Percentiles rank a stretch among this genome's conserved stretches.
phyloP scores from a whole-genome alignment of 2,329 filamentous ascomycete species.

The Orbilia blumenaviensis region DNA sequence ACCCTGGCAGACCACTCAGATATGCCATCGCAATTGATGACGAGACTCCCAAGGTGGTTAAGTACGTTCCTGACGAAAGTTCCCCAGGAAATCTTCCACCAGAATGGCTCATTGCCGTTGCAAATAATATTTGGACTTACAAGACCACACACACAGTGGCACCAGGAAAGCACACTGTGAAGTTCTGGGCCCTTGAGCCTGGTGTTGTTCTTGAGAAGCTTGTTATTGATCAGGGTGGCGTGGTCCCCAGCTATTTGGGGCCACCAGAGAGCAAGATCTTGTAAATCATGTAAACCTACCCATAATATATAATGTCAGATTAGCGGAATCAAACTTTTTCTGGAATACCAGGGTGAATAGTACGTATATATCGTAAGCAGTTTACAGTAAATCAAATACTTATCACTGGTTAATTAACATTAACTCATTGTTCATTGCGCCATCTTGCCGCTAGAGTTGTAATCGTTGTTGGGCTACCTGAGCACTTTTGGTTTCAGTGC shows the following conservation, averaged over 20 bases:
- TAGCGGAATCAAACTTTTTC: background rate
- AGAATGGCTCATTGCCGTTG: conserved; percentile 65
- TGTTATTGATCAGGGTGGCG: conserved; percentile 59
- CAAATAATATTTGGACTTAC: conserved; percentile 66
- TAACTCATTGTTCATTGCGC: no score
- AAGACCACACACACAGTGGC: conserved; percentile 61
- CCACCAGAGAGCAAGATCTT: conserved; percentile 60
- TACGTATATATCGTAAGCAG: no score
- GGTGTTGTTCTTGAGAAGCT: conserved; percentile 62
- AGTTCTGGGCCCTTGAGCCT: conserved; percentile 64
- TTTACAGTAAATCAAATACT: no score
- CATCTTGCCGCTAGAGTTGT: no score
- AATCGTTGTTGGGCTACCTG: no score
- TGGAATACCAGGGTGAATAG: no score
- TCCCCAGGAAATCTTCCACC: conserved; percentile 63
- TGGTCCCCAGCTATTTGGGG: conserved; percentile 60
- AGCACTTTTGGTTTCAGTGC: no score
- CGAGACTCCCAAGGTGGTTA: conserved; percentile 60
- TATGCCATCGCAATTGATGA: conserved; percentile 66
- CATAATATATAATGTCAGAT: conserved; percentile 6
- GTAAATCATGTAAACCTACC: conserved; percentile 33
- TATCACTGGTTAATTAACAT: no score
- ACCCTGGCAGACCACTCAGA: conserved; percentile 65
- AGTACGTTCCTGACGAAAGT: conserved; percentile 62
- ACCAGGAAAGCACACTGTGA: conserved; percentile 62